Evolutionary conservation across 2,329 filamentous ascomycete species (phyloP).

Genomic region (Sphaceloma murrayae): DNA sequence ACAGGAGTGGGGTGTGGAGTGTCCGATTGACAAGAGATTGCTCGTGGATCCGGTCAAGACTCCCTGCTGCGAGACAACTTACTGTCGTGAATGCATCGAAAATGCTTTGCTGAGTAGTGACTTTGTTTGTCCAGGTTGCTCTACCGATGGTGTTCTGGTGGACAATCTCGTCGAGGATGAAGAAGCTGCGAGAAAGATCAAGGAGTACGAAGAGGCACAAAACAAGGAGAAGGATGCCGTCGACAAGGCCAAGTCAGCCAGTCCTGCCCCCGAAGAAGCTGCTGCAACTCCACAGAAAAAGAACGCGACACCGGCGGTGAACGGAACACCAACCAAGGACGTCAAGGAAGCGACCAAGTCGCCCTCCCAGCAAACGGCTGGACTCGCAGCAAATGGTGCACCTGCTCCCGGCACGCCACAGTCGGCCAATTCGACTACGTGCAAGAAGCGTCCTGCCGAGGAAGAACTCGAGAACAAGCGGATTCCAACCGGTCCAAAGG

Average conservation of each 20-base stretch:
- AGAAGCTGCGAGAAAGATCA: constrained; percentile 78
- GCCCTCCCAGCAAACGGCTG: constrained; percentile 17
- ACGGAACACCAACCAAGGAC: constrained; percentile 9
- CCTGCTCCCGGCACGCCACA: constrained; percentile 22
- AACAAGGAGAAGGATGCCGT: constrained; percentile 34
- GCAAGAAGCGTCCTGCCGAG: constrained; percentile 77
- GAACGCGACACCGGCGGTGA: constrained; percentile 20
- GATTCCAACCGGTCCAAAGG: constrained; percentile 37
- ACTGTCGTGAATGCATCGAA: constrained; percentile 99
- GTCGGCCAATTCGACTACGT: constrained; percentile 24
- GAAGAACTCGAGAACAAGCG: constrained; percentile 46
- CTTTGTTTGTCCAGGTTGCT: constrained; percentile 87
- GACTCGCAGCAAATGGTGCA: constrained; percentile 21
- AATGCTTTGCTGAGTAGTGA: constrained; percentile 98
- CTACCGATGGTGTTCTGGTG: constrained; percentile 81
- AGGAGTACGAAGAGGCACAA: constrained; percentile 56
- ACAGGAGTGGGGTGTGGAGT: constrained; percentile 80
- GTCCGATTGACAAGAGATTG: constrained; percentile 92
- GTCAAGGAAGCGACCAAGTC: constrained; percentile 18
- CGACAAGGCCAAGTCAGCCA: constrained; percentile 33
- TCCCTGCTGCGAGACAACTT: constrained; percentile 95
- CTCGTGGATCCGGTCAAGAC: constrained; percentile 99
- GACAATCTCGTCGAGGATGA: constrained; percentile 80
- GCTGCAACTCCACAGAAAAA: constrained; percentile 17
- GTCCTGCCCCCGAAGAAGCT: constrained; percentile 30